Base-by-base conservation (phyloP, 805 yeast genomes). In the Maudiozyma bulderi region DNA sequence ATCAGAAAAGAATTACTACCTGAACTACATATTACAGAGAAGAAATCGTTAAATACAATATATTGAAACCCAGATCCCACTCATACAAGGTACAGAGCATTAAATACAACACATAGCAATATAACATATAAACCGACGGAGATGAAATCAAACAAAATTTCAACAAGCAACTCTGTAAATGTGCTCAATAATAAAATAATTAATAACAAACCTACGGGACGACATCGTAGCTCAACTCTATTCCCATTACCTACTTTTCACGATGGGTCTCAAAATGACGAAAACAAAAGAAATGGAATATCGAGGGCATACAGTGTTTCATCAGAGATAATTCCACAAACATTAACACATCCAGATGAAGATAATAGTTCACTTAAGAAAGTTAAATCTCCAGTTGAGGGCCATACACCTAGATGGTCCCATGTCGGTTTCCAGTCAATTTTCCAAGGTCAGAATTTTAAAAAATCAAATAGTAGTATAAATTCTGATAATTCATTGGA, bases 281-380 rank as follows among this genome's bases (percentile, higher is more conserved):
- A 41, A 8, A 9, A 13, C 9, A 34, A 14, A 8, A 31, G 34
- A 13, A n/a, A n/a, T n/a, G 43, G 37, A 6, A 28, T 37, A 2
- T n/a, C 47, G 3, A 50, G 59, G 31, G 52, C 60, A 15, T 57
- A 61, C 43, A 60, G 65, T 51, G 52, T 62, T 14, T 58, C 67
- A 10, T 61, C 67, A 8, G 64, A 57, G 35, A 56, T 62, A 38
- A 54, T 62, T 8, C 66, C 68, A 5, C 67, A 64, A 40, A 57
- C 61, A 3, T 48, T 62, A 26, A 50, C 56, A 8, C 51, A 51
- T 31, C 52, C 58, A 38, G 54, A 48, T 33, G 58, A 54, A n/a
- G 61, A 56, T 29, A 50, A 47, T n/a, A n/a, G 43, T 7, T 33
- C 43, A 8, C 3, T 15, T 1, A 49, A 46, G 26, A 43, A 38